Conservation (phyloP, 1,139 yeast genomes). For the Yamadazyma sp. region DNA sequence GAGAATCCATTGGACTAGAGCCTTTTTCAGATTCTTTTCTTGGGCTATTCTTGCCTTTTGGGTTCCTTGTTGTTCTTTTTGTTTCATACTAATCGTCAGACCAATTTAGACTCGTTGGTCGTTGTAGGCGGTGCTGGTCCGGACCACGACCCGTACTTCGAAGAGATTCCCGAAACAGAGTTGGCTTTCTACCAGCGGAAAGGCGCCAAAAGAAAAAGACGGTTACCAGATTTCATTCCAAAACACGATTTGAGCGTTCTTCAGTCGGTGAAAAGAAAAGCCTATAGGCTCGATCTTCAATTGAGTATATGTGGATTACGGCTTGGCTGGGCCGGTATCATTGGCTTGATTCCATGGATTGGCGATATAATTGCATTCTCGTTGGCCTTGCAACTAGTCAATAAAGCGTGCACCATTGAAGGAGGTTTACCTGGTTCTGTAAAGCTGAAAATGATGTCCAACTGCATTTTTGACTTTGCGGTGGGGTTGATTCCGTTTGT, state of each 20-base stretch:
- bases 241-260: conserved; percentile 52
- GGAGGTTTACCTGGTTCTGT: conserved; percentile 62
- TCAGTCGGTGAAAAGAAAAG: conserved; percentile 55
- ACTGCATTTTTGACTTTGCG: conserved; percentile 63
- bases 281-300: conserved; percentile 64
- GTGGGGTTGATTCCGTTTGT: conserved; percentile 72
- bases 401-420: conserved; percentile 53
- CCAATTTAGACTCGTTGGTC: conserved; percentile 36
- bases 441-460: conserved; percentile 54
- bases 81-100: conserved; percentile 22
- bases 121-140: conserved; percentile 24
- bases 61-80: too few relatives aligned
- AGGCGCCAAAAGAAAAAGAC: conserved; percentile 48
- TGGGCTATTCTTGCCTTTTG: too few relatives aligned
- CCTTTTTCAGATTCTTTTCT: neutral
- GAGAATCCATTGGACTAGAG: too few relatives aligned
- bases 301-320: conserved; percentile 64
- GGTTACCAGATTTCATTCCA: conserved; percentile 57
- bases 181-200: conserved; percentile 45
- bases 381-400: conserved; percentile 51
- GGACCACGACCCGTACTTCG: conserved; percentile 46
- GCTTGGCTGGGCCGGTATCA: conserved; percentile 70
- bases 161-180: conserved; percentile 48
- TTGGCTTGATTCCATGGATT: conserved; percentile 67
- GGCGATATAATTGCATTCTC: conserved; percentile 55